Percentiles rank a stretch among this genome's conserved stretches.
These are phyloP conservation scores for Moesziomyces aphidis DNA, from an alignment of 1,284 basidiomycete species.

Conservation along the genomic window DNA sequence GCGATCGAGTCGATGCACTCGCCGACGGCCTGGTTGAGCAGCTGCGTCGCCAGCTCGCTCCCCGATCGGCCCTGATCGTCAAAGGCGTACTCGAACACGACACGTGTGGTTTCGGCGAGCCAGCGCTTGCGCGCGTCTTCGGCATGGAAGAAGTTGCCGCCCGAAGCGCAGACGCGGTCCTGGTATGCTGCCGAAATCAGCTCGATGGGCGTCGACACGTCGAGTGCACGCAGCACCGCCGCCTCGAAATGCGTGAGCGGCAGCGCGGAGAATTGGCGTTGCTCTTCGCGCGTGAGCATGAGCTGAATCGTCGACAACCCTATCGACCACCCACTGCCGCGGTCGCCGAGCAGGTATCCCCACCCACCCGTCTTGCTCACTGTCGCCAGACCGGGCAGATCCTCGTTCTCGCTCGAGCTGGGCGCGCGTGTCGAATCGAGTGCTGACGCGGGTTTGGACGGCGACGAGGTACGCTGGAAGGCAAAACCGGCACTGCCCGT, in stretches of 20 bases:
- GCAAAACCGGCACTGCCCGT: constrained; percentile 50
- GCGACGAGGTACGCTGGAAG: constrained; percentile 34
- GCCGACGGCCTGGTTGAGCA: constrained; percentile 39
- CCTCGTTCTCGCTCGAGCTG: constrained; percentile 28
- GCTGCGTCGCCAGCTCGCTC: constrained; percentile 27
- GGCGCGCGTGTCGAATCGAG: not conserved
- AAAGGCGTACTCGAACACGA: constrained; percentile 50
- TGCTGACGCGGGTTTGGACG: not conserved
- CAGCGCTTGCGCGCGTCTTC: constrained; percentile 60
- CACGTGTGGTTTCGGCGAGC: constrained; percentile 55
- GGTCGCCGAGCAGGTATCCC: constrained; percentile 46
- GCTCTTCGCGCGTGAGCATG: constrained; percentile 37
- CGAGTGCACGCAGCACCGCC: constrained; percentile 20
- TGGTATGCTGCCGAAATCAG: constrained; percentile 44
- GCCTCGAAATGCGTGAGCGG: constrained; percentile 37
- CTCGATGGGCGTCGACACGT: constrained; percentile 39
- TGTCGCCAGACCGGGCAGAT: constrained; percentile 37
- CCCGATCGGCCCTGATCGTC: constrained; percentile 10
- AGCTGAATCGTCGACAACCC: constrained; percentile 43
- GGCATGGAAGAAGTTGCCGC: constrained; percentile 45
- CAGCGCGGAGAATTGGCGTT: constrained; percentile 23
- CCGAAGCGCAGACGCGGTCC: constrained; percentile 35
- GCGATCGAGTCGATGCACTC: constrained; percentile 40
- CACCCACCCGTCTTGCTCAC: constrained; percentile 46
- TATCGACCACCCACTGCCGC: constrained; percentile 45